Evolutionary conservation across 2,329 filamentous ascomycete genomes (phyloP).

Genomic region (Ilyonectria robusta): DNA sequence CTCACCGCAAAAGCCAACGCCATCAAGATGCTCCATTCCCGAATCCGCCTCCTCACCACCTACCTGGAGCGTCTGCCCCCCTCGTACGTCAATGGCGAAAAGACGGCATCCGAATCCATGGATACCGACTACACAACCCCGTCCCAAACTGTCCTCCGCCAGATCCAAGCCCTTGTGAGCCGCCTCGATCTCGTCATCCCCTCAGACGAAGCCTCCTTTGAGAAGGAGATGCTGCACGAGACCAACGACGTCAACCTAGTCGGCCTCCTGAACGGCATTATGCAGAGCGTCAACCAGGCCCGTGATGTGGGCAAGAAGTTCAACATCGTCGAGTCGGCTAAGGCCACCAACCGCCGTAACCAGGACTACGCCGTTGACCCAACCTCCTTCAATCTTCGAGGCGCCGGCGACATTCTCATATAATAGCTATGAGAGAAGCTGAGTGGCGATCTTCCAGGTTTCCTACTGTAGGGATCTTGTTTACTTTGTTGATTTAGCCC

Average conservation of each 20-base stretch:
- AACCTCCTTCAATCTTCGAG: constrained; percentile 44
- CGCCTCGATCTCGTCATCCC: constrained; percentile 87
- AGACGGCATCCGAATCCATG: constrained; percentile 55
- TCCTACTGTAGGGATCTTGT: neutral
- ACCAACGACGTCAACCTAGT: constrained; percentile 88
- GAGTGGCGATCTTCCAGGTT: constrained; percentile 1
- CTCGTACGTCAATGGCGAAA: constrained; percentile 70
- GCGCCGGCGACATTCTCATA: constrained; percentile 52
- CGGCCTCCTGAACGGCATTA: constrained; percentile 80
- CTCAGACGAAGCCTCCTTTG: constrained; percentile 74
- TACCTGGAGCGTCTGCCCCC: constrained; percentile 83
- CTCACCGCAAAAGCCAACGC: constrained; percentile 93
- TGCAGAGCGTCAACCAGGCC: constrained; percentile 79
- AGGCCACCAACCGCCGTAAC: constrained; percentile 40
- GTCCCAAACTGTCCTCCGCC: constrained; percentile 84
- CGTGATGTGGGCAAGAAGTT: constrained; percentile 85
- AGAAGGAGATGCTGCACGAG: constrained; percentile 81
- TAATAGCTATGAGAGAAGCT: constrained; percentile 29
- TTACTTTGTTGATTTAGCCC: constrained; percentile 40
- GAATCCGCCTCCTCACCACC: constrained; percentile 78
- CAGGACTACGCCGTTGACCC: constrained; percentile 42
- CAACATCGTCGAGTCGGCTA: constrained; percentile 65
- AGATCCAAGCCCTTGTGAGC: constrained; percentile 87
- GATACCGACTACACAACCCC: constrained; percentile 59
- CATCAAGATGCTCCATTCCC: constrained; percentile 90